Evolutionary conservation across 352 stramenopile species (phyloP).

Genomic region (Lagenidium giganteum): DNA sequence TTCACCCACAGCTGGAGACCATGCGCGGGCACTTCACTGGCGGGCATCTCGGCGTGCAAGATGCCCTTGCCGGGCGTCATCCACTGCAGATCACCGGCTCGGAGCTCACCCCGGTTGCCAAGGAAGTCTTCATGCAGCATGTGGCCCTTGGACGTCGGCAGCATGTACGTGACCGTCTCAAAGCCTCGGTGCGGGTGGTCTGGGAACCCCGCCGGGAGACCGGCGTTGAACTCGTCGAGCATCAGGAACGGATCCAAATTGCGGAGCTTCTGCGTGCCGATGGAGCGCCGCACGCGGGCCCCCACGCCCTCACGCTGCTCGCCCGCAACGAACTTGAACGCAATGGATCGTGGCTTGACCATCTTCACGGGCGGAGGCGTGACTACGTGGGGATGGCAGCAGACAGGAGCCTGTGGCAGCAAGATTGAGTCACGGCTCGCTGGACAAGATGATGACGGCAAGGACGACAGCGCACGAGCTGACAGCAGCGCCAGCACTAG

Average conservation of each 20-base stretch:
- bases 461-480: too few relatives aligned
- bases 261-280: conserved; percentile 41
- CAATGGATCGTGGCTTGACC: too few relatives aligned
- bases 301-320: conserved; percentile 54
- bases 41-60: conserved; percentile 28
- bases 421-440: too few relatives aligned
- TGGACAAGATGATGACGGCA: too few relatives aligned
- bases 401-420: too few relatives aligned
- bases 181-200: conserved; percentile 87
- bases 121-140: conserved; percentile 80
- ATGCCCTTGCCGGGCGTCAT: conserved; percentile 30
- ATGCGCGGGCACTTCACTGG: conserved; percentile 12
- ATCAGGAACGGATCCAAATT: conserved; percentile 27
- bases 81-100: conserved; percentile 33
- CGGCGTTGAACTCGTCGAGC: conserved; percentile 26
- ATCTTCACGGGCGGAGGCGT: too few relatives aligned
- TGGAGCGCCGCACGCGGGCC: conserved; percentile 44
- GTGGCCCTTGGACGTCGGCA: conserved; percentile 45
- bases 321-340: conserved; percentile 43
- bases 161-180: conserved; percentile 81
- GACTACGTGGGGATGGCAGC: too few relatives aligned
- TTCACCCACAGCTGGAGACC: conserved; percentile 38
- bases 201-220: conserved; percentile 61
- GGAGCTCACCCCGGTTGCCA: conserved; percentile 24
- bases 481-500: too few relatives aligned